phyloP scores from a whole-genome alignment of 139 green algal genomes.

The Closterium sp. region DNA sequence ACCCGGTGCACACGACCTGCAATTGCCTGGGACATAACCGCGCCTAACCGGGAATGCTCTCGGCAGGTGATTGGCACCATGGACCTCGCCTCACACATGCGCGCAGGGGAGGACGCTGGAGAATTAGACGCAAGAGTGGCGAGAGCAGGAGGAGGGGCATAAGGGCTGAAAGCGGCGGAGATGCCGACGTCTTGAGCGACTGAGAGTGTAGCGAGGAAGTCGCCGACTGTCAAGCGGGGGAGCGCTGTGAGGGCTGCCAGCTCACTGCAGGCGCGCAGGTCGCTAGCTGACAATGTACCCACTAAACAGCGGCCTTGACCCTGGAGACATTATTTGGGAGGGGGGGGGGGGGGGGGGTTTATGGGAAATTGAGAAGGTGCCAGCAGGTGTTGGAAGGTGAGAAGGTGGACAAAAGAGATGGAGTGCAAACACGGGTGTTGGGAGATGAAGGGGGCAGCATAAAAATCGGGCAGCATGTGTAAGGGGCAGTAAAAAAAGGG shows the following conservation, averaged over 20 bases:
- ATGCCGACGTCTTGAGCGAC: background rate
- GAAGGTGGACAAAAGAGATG: too few species aligned
- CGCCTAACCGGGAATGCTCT: background rate
- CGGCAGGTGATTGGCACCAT: conserved; percentile 18
- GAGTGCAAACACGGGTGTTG: too few species aligned
- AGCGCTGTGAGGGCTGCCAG: background rate
- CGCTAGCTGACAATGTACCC: background rate
- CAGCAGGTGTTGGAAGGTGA: background rate
- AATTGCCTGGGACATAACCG: conserved; percentile 17
- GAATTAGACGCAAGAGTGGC: conserved; percentile 15
- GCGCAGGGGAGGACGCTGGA: background rate
- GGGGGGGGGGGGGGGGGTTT: background rate
- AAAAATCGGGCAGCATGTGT: too few species aligned
- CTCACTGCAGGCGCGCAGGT: conserved; percentile 19
- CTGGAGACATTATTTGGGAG: background rate
- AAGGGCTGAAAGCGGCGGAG: background rate
- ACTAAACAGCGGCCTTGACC: background rate
- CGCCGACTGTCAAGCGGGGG: background rate
- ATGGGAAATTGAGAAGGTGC: background rate
- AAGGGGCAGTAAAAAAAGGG: too few species aligned
- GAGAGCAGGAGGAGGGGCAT: background rate
- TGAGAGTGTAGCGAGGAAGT: conserved; percentile 1
- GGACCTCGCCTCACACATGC: conserved; percentile 4
- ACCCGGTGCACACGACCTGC: conserved; percentile 17
- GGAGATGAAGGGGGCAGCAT: too few species aligned